Conservation (phyloP, 2,329 filamentous ascomycete genomes). For the Botrytis medusae region DNA sequence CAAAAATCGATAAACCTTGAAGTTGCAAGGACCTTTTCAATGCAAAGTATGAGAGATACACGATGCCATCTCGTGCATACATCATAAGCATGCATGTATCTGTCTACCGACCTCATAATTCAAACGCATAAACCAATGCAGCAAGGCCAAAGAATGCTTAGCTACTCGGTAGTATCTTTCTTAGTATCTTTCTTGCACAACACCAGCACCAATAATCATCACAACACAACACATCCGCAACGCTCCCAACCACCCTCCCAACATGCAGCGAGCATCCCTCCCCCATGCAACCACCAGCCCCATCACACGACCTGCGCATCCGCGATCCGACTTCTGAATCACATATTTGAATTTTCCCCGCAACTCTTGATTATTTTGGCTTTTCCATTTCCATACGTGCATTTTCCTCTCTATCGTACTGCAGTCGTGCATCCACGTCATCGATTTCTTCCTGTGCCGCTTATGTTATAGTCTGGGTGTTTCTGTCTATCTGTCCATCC, state of each 20-base stretch:
- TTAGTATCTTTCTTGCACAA: neutral
- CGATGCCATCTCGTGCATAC: neutral
- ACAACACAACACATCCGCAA: too few relatives aligned
- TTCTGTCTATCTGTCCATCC: neutral
- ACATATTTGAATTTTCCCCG: neutral
- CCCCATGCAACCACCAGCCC: neutral
- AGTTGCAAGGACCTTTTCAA: neutral
- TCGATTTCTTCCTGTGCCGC: neutral
- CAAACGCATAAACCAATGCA: neutral
- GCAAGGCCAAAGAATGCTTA: neutral
- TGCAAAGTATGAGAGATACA: neutral
- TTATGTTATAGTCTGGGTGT: neutral
- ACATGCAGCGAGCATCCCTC: neutral
- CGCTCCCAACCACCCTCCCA: neutral
- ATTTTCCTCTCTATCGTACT: neutral
- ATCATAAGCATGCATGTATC: neutral
- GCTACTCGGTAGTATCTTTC: neutral
- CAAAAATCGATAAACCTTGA: neutral
- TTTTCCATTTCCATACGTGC: neutral
- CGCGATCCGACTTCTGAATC: neutral
- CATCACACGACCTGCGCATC: slow-evolving; percentile 8
- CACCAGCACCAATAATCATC: neutral
- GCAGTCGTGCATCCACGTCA: neutral
- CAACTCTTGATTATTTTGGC: neutral
- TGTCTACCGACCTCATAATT: neutral